Evolutionary conservation across 2,329 filamentous ascomycete genomes (phyloP).

Genomic region (Phyllosticta citribraziliensis): DNA sequence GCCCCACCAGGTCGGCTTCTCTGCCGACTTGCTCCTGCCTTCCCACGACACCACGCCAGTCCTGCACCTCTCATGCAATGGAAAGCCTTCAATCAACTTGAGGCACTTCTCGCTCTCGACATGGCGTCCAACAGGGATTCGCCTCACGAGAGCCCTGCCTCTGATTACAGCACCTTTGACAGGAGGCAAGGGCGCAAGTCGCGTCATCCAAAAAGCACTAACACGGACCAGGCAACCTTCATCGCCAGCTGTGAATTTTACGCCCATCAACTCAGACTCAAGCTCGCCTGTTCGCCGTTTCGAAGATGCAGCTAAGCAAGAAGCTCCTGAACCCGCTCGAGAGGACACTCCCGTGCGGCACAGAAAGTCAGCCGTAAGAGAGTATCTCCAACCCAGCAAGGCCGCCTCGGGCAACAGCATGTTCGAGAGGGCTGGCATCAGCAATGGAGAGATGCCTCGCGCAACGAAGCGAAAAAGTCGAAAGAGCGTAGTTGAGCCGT

Average conservation of each 20-base stretch:
- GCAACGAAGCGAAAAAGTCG: neutral
- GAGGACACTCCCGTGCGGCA: neutral
- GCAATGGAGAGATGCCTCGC: neutral
- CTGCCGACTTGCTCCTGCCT: neutral
- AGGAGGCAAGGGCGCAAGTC: neutral
- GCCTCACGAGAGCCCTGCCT: too few relatives aligned
- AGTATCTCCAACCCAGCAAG: slow-evolving; percentile 1
- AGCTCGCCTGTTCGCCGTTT: neutral
- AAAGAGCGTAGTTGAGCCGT: neutral
- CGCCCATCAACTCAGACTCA: neutral
- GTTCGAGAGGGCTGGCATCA: slow-evolving; percentile 6
- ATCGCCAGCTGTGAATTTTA: neutral
- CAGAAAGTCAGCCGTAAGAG: neutral
- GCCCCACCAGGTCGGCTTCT: neutral
- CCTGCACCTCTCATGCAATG: neutral
- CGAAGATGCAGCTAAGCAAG: neutral
- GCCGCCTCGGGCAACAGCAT: neutral
- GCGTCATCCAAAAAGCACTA: neutral
- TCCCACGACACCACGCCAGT: neutral
- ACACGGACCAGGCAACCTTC: neutral
- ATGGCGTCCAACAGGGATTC: neutral
- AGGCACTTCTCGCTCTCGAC: neutral
- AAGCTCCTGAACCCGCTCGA: neutral
- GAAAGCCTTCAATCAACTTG: neutral
- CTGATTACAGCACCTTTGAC: neutral